Percentiles rank a stretch among this genome's conserved stretches.
Evolutionary conservation across 371 early-diverging fungal genomes (phyloP).

Genomic region (Umbelopsis sp.): DNA sequence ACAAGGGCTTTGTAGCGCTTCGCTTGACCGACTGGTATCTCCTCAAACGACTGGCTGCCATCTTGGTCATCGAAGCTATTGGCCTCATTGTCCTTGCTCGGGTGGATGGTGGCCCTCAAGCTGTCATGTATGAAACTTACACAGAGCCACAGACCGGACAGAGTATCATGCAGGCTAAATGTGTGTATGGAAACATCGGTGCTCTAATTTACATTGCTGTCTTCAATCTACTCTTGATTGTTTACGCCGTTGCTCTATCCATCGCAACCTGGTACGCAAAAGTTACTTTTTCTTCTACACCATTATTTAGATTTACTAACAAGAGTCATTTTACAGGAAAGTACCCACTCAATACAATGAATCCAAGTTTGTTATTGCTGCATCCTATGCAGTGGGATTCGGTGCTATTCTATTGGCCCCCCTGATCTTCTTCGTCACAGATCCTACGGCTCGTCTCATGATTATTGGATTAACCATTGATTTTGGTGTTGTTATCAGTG

Average conservation of each 20-base stretch:
- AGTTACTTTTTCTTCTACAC: neutral
- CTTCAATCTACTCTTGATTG: constrained; percentile 12
- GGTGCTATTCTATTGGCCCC: constrained; percentile 14
- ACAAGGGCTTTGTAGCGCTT: constrained; percentile 14
- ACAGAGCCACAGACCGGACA: neutral
- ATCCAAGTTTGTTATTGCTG: constrained; percentile 19
- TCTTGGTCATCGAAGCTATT: constrained; percentile 10
- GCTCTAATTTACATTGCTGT: constrained; percentile 13
- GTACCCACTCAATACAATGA: constrained; percentile 22
- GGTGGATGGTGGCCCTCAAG: constrained; percentile 12
- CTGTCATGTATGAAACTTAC: neutral
- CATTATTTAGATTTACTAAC: neutral
- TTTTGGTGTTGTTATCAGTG: constrained; percentile 12
- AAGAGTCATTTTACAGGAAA: neutral
- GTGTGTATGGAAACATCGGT: constrained; percentile 6
- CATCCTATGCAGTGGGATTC: constrained; percentile 10
- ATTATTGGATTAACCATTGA: constrained; percentile 19
- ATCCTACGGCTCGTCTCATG: constrained; percentile 7
- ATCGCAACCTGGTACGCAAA: constrained; percentile 13
- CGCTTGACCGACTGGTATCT: constrained; percentile 19
- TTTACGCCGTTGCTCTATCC: constrained; percentile 3
- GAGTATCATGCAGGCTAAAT: constrained; percentile 2
- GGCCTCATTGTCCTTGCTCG: constrained; percentile 5
- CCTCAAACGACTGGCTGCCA: constrained; percentile 5
- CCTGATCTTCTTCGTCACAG: constrained; percentile 16